Conservation (phyloP, 2,329 filamentous ascomycete species). For the Fusarium albosuccineum region DNA sequence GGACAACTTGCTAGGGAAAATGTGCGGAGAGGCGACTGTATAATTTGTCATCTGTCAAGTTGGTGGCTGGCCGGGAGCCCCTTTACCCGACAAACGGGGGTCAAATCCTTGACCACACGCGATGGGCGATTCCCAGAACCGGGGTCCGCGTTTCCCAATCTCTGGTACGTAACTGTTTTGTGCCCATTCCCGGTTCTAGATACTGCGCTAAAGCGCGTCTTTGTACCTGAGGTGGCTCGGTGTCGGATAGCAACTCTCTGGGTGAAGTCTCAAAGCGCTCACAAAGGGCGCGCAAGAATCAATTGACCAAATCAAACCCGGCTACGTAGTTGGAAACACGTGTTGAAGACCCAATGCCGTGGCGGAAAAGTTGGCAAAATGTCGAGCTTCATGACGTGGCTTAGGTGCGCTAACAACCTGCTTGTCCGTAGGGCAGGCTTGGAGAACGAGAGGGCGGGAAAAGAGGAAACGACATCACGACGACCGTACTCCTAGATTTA, state of each 20-base stretch:
- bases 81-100: conserved; percentile 11
- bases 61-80: conserved; percentile 22
- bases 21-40: background rate
- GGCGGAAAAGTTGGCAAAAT: background rate
- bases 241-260: background rate
- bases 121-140: conserved; percentile 29
- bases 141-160: conserved; percentile 26
- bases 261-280: conserved; percentile 1
- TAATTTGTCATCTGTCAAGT: background rate
- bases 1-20: background rate
- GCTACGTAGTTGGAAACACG: background rate
- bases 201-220: conserved; percentile 8
- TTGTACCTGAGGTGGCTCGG: conserved; percentile 1
- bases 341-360: no score
- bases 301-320: background rate
- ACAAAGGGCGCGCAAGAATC: background rate
- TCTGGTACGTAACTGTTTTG: conserved; percentile 1
- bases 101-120: conserved; percentile 37
- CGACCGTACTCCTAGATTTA: no score
- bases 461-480: no score
- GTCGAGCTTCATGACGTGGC: conserved; percentile 18
- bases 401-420: conserved; percentile 7
- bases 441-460: no score
- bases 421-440: background rate
- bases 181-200: no score